phyloP scores from a whole-genome alignment of 305 asterid genomes.

The Solanum hybrid region DNA sequence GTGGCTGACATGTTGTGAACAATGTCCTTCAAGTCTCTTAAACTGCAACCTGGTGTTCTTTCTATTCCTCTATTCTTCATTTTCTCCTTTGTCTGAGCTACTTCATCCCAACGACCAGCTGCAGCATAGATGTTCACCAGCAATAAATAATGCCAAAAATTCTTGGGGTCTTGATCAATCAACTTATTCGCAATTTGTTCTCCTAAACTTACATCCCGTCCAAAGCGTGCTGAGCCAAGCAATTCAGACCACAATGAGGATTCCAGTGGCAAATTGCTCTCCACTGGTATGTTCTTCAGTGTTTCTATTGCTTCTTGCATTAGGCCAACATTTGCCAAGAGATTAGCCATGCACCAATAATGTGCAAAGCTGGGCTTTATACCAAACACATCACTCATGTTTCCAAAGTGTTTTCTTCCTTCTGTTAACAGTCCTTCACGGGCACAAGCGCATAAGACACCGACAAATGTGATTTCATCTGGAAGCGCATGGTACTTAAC shows the following conservation, averaged over 20 bases:
- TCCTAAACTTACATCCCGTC: slow-evolving; percentile 34
- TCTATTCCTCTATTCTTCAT: slow-evolving; percentile 49
- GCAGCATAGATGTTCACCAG: slow-evolving; percentile 55
- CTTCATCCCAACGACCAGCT: slow-evolving; percentile 64
- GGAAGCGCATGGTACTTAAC: slow-evolving; percentile 20
- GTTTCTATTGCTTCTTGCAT: slow-evolving; percentile 46
- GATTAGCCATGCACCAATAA: slow-evolving; percentile 80
- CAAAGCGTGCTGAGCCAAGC: slow-evolving; percentile 49
- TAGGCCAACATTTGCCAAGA: slow-evolving; percentile 44
- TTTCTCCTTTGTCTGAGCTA: slow-evolving; percentile 30
- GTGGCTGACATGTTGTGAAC: slow-evolving; percentile 20
- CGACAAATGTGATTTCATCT: slow-evolving; percentile 61
- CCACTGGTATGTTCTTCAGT: slow-evolving; percentile 31
- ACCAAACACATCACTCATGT: slow-evolving; percentile 38
- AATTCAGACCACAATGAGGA: slow-evolving; percentile 45
- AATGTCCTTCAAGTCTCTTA: slow-evolving; percentile 49
- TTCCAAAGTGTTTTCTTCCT: slow-evolving; percentile 33
- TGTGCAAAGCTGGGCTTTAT: slow-evolving; percentile 58
- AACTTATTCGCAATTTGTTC: slow-evolving; percentile 44
- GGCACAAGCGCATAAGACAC: slow-evolving; percentile 60
- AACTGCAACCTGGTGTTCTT: slow-evolving; percentile 37
- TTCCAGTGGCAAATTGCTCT: slow-evolving; percentile 30
- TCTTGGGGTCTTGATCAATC: slow-evolving; percentile 54
- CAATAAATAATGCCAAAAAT: slow-evolving; percentile 36
- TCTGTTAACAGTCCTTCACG: slow-evolving; percentile 40